Percentiles rank a stretch among this genome's conserved stretches.
These are phyloP conservation scores for Taiwanofungus camphoratus DNA, from an alignment of 1,284 basidiomycete species.

Conservation along the genomic window DNA sequence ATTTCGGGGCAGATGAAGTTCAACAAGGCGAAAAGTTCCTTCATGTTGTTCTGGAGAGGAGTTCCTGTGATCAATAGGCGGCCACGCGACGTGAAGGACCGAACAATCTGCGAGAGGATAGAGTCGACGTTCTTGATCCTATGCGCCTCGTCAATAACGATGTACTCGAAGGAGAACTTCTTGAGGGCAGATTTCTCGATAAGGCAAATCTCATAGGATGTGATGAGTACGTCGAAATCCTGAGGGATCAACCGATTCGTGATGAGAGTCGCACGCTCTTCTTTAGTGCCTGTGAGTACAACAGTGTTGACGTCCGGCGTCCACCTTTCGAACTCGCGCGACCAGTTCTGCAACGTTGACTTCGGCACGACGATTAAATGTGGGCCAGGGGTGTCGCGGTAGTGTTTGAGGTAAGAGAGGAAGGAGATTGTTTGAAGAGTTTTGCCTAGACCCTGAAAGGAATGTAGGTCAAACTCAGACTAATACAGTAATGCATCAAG, in stretches of 20 bases:
- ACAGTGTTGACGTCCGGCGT: conserved; percentile 85
- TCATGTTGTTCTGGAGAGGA: conserved; percentile 95
- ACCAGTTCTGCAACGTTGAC: conserved; percentile 96
- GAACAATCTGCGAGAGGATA: conserved; percentile 92
- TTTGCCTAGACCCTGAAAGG: conserved; percentile 86
- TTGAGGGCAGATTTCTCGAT: conserved; percentile 90
- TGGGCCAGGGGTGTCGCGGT: conserved; percentile 72
- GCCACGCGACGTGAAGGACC: conserved; percentile 85
- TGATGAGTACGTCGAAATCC: conserved; percentile 94
- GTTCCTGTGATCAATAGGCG: conserved; percentile 95
- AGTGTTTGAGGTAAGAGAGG: conserved; percentile 90
- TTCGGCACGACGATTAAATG: conserved; percentile 98
- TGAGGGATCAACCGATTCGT: conserved; percentile 75
- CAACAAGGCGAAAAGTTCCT: conserved; percentile 93
- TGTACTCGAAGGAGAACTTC: conserved; percentile 98
- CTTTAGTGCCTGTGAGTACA: conserved; percentile 82
- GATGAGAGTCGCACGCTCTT: conserved; percentile 85
- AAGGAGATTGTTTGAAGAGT: conserved; percentile 98
- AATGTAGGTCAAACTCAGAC: background rate
- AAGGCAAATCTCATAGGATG: conserved; percentile 96
- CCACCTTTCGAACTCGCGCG: conserved; percentile 91
- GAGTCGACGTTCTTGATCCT: conserved; percentile 99
- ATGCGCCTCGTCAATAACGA: conserved; percentile 98
- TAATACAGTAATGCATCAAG: too few species aligned
- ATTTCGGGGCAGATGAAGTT: conserved; percentile 92